phyloP scores from a whole-genome alignment of 2,329 filamentous ascomycete genomes.

The Nectriaceae sp. region DNA sequence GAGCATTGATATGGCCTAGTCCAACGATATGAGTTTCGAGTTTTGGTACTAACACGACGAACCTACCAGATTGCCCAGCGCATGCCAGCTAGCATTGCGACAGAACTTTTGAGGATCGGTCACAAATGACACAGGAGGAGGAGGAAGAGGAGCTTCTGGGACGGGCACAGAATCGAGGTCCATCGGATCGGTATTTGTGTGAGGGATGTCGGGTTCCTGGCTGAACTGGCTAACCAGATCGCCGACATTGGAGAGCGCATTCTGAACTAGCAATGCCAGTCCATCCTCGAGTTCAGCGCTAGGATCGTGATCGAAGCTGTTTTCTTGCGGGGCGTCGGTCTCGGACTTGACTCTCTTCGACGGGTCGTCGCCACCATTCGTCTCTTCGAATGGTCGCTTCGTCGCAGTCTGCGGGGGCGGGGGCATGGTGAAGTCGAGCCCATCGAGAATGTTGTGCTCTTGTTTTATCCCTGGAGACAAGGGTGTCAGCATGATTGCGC shows the following conservation, averaged over 20 bases:
- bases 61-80: conserved; percentile 45
- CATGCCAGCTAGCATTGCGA: conserved; percentile 38
- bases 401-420: conserved; percentile 28
- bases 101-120: conserved; percentile 40
- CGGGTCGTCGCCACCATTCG: conserved; percentile 28
- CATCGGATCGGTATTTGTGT: conserved; percentile 34
- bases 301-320: conserved; percentile 22
- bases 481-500: conserved; percentile 24
- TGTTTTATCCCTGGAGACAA: conserved; percentile 39
- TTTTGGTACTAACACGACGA: conserved; percentile 11
- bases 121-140: conserved; percentile 33
- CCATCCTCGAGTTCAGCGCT: conserved; percentile 37
- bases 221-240: conserved; percentile 39
- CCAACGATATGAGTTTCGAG: conserved; percentile 14
- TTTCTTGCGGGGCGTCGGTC: conserved; percentile 17
- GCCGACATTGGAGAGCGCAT: conserved; percentile 42
- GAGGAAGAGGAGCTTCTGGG: conserved; percentile 28
- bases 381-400: conserved; percentile 41
- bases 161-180: conserved; percentile 34
- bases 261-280: conserved; percentile 41
- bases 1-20: conserved; percentile 41
- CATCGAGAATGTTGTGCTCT: conserved; percentile 38
- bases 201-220: conserved; percentile 22
- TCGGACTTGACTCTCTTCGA: conserved; percentile 39
- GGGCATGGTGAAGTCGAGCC: conserved; percentile 37